Conservation (phyloP, 805 yeast species). For the Kodamaea restingae region DNA sequence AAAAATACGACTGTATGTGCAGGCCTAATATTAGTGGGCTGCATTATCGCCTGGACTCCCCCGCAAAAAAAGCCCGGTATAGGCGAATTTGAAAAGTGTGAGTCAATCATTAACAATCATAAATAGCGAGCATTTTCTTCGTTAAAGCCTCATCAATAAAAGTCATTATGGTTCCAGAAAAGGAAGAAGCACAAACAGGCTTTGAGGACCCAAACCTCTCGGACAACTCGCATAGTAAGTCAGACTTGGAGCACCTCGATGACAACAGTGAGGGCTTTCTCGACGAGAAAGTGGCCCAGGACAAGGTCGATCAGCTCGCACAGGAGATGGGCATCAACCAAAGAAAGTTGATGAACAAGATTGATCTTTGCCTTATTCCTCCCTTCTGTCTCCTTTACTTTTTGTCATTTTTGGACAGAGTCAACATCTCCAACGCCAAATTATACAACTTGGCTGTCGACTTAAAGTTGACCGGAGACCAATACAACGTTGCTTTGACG, state of each 20-base stretch:
- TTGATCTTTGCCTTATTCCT: slow-evolving; percentile 68
- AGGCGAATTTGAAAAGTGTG: slow-evolving; percentile 1
- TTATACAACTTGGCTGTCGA: slow-evolving; percentile 63
- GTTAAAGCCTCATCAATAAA: too few species aligned
- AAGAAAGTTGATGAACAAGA: slow-evolving; percentile 53
- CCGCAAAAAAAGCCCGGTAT: slow-evolving; percentile 1
- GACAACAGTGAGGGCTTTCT: slow-evolving; percentile 2
- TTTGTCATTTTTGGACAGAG: slow-evolving; percentile 75
- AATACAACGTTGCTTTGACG: slow-evolving; percentile 62
- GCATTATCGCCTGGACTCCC: not conserved
- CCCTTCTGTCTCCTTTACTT: slow-evolving; percentile 73
- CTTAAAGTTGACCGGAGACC: slow-evolving; percentile 50
- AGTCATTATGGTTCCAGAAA: not conserved
- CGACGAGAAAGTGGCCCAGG: slow-evolving; percentile 7
- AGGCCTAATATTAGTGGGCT: not conserved
- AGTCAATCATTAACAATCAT: not conserved
- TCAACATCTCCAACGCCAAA: slow-evolving; percentile 77
- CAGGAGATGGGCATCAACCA: slow-evolving; percentile 47
- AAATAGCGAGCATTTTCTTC: not conserved
- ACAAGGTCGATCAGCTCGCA: slow-evolving; percentile 21
- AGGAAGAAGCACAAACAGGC: not conserved
- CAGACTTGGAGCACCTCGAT: not conserved
- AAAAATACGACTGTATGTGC: not conserved
- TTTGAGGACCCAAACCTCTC: not conserved
- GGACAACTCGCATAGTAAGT: not conserved